A percentile compares a stretch with the other conserved stretches of the same genome.
These are phyloP conservation scores for Lumnitzera littorea DNA, from an alignment of 345 rosid genomes.

Conservation along the genomic window DNA sequence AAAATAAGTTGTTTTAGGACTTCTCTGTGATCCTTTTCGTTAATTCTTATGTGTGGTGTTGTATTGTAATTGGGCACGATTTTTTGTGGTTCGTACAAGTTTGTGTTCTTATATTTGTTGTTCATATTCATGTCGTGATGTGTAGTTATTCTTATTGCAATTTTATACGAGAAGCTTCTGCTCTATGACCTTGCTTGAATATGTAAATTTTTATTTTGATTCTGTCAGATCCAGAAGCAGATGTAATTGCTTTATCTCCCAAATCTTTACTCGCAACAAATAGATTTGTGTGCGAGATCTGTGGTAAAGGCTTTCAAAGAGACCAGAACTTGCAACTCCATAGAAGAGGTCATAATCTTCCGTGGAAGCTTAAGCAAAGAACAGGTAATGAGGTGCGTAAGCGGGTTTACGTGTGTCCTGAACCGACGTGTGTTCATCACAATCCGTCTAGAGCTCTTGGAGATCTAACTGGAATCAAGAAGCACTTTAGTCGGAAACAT, in stretches of 20 bases:
- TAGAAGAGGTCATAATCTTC: slow-evolving; percentile 75
- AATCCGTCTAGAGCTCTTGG: slow-evolving; percentile 66
- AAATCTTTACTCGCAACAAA: slow-evolving; percentile 50
- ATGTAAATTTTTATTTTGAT: neutral
- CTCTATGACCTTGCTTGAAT: neutral
- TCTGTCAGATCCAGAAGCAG: slow-evolving; percentile 63
- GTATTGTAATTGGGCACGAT: too few species aligned
- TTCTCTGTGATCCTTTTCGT: too few species aligned
- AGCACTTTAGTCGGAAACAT: slow-evolving; percentile 70
- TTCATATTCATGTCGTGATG: neutral
- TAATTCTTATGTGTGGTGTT: too few species aligned
- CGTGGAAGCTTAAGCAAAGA: slow-evolving; percentile 69
- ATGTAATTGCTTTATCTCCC: slow-evolving; percentile 67
- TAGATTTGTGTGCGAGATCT: slow-evolving; percentile 76
- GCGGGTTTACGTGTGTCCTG: slow-evolving; percentile 75
- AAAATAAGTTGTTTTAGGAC: too few species aligned
- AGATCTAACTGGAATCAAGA: slow-evolving; percentile 80
- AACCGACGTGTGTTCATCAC: slow-evolving; percentile 61
- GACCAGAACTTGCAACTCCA: slow-evolving; percentile 79
- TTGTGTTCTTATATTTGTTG: too few species aligned
- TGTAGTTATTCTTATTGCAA: neutral
- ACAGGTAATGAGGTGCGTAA: slow-evolving; percentile 39
- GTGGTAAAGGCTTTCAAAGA: slow-evolving; percentile 71
- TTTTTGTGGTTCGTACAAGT: too few species aligned
- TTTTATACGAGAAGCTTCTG: neutral